phyloP scores from a whole-genome alignment of 352 stramenopile genomes.

The Pythium phragmitis region DNA sequence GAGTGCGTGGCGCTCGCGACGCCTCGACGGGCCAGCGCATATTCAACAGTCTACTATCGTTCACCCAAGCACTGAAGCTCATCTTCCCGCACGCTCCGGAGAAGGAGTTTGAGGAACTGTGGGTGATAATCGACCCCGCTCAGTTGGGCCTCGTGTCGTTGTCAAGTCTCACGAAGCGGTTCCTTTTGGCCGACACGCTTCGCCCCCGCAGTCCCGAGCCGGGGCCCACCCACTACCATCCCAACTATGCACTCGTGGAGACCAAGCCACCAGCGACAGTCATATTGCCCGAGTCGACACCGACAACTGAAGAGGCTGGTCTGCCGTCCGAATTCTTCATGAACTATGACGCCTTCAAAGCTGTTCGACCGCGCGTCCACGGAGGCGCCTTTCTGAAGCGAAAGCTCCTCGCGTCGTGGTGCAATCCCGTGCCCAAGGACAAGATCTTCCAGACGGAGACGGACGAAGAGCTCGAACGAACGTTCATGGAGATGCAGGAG shows the following conservation, averaged over 20 bases:
- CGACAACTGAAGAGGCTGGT: constrained; percentile 28
- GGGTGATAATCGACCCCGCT: constrained; percentile 31
- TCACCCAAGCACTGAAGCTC: constrained; percentile 43
- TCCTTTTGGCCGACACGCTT: constrained; percentile 18
- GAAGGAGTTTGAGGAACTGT: constrained; percentile 61
- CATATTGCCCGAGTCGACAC: constrained; percentile 46
- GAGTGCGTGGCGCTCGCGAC: constrained; percentile 31
- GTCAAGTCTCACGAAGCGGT: constrained; percentile 8
- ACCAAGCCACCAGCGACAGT: constrained; percentile 37
- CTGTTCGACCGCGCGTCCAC: constrained; percentile 45
- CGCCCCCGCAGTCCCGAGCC: constrained; percentile 56
- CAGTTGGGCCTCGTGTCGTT: constrained; percentile 16
- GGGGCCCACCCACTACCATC: constrained; percentile 67
- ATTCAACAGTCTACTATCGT: constrained; percentile 18
- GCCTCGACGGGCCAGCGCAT: constrained; percentile 4
- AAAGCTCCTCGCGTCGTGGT: constrained; percentile 71
- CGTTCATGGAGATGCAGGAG: constrained; percentile 20
- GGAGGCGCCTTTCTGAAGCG: constrained; percentile 54
- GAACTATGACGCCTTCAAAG: constrained; percentile 66
- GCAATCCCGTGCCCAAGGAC: constrained; percentile 53
- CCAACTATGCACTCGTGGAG: constrained; percentile 45
- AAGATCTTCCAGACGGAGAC: constrained; percentile 17
- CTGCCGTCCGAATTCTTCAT: constrained; percentile 65
- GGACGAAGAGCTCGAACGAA: constrained; percentile 28
- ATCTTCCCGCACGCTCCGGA: constrained; percentile 54